These are phyloP conservation scores for Hypoxylon trugodes DNA, from an alignment of 495 filamentous ascomycete species.

Conservation along the genomic window DNA sequence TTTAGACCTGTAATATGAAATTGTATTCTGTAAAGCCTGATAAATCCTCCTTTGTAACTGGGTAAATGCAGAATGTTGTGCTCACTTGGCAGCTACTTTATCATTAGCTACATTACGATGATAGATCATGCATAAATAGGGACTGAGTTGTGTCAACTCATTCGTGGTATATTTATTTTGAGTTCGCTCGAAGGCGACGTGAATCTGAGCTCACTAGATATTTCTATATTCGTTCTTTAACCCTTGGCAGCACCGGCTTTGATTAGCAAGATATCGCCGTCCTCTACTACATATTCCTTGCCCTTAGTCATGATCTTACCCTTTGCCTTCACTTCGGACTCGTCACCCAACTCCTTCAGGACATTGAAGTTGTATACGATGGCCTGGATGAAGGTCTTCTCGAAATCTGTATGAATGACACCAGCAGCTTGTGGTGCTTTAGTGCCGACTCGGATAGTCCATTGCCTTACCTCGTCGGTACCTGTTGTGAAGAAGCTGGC, in stretches of 20 bases:
- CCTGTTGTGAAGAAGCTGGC: constrained; percentile 98
- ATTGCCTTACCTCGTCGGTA: constrained; percentile 96
- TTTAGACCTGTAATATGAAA: background rate
- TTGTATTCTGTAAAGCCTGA: too few species aligned
- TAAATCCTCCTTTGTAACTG: too few species aligned
- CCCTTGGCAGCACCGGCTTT: constrained; percentile 95
- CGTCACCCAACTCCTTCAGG: constrained; percentile 87
- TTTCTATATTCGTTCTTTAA: constrained; percentile 48
- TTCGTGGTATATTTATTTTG: constrained; percentile 18
- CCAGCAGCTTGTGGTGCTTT: constrained; percentile 97
- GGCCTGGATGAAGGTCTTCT: constrained; percentile 99
- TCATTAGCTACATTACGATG: background rate
- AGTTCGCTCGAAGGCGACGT: background rate
- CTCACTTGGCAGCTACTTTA: background rate
- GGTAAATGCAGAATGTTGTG: too few species aligned
- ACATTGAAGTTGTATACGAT: constrained; percentile 86
- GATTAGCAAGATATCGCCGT: constrained; percentile 83
- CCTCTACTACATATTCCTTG: constrained; percentile 92
- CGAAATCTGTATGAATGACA: constrained; percentile 98
- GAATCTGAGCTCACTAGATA: constrained; percentile 23
- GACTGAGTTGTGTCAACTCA: background rate
- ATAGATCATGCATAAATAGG: background rate
- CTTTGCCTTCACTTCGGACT: constrained; percentile 85
- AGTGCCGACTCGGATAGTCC: constrained; percentile 95
- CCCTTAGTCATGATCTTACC: constrained; percentile 99